phyloP scores from a whole-genome alignment of 768 basidiomycete genomes.

The Leccinum longicurvipes region DNA sequence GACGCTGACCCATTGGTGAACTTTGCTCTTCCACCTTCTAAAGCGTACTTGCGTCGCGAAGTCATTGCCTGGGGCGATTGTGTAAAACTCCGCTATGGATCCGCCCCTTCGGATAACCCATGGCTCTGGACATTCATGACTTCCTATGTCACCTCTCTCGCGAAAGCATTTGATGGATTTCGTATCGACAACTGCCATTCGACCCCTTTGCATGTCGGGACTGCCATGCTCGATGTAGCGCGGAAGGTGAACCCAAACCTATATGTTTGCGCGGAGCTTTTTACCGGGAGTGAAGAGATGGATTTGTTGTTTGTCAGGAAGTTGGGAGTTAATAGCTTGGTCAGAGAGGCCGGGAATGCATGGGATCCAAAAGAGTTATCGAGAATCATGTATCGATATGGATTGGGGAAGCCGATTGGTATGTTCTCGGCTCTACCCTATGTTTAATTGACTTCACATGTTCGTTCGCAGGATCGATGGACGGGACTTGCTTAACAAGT shows the following conservation, averaged over 20 bases:
- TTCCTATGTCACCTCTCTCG: constrained; percentile 76
- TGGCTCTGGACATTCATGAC: constrained; percentile 95
- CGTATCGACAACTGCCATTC: constrained; percentile 99
- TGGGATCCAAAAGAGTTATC: constrained; percentile 89
- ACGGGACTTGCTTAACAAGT: constrained; percentile 76
- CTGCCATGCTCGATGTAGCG: constrained; percentile 88
- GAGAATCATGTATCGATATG: constrained; percentile 82
- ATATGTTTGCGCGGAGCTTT: constrained; percentile 97
- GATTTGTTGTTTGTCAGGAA: constrained; percentile 89
- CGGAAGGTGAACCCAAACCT: constrained; percentile 85
- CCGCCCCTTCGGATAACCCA: constrained; percentile 74
- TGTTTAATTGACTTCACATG: neutral
- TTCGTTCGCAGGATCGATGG: constrained; percentile 76
- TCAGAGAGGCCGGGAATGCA: constrained; percentile 93
- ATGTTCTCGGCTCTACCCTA: constrained; percentile 18
- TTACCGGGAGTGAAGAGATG: constrained; percentile 94
- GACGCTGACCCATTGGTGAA: constrained; percentile 89
- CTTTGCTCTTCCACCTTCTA: constrained; percentile 89
- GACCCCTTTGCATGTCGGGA: constrained; percentile 95
- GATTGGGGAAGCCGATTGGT: constrained; percentile 93
- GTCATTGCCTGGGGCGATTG: constrained; percentile 99
- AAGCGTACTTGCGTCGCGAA: constrained; percentile 92
- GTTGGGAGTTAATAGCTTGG: constrained; percentile 89
- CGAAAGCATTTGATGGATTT: constrained; percentile 89
- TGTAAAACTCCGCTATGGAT: constrained; percentile 95